Evolutionary conservation across 805 yeast species (phyloP).

Genomic region (Candida khao-thaluensis): DNA sequence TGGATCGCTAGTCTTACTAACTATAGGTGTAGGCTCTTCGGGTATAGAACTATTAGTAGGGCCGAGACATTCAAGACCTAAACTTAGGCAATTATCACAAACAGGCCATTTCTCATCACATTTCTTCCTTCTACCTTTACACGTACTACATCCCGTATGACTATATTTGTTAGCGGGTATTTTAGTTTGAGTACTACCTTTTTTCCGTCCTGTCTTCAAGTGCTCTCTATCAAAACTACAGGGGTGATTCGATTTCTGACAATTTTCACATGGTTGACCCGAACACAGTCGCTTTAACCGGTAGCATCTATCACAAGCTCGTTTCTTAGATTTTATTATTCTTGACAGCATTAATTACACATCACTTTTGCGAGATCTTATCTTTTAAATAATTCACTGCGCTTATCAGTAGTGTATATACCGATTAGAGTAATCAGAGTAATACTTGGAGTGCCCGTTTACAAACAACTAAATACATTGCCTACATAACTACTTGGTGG

Average conservation of each 20-base stretch:
- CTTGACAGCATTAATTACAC: background rate
- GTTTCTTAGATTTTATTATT: constrained; percentile 6
- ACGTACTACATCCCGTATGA: constrained; percentile 21
- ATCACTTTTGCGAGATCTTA: background rate
- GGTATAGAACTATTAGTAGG: background rate
- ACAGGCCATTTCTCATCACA: constrained; percentile 25
- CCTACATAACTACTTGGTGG: constrained; percentile 1
- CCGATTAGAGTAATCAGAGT: no score
- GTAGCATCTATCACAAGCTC: constrained; percentile 28
- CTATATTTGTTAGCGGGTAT: constrained; percentile 13
- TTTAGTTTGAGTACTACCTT: background rate
- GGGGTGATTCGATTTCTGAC: constrained; percentile 9
- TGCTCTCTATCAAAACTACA: constrained; percentile 19
- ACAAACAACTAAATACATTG: no score
- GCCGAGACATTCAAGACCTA: constrained; percentile 14
- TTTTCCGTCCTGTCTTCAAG: constrained; percentile 18
- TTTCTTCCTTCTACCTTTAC: constrained; percentile 22
- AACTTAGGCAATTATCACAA: constrained; percentile 20
- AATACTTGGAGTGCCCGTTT: no score
- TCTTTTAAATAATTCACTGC: no score
- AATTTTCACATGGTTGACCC: constrained; percentile 22
- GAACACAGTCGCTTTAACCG: constrained; percentile 23
- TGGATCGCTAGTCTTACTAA: no score
- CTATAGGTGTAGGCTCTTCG: no score
- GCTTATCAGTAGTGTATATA: no score